Evolutionary conservation across 805 yeast species (phyloP).

Genomic region (Candida xiaguanensis): DNA sequence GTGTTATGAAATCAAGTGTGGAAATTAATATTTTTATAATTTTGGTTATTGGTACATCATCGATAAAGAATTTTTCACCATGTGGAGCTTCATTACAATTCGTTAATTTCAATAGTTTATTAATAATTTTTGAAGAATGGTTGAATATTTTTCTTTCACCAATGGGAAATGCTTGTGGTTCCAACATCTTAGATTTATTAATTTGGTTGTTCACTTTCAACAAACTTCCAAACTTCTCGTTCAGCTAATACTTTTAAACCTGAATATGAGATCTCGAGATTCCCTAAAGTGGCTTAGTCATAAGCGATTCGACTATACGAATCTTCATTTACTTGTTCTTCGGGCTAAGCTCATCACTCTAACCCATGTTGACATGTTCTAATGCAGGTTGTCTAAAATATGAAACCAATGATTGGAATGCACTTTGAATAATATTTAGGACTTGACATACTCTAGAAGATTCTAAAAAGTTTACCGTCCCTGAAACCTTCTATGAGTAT

Average conservation of each 20-base stretch:
- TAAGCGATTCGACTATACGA: conserved; percentile 35
- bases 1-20: conserved; percentile 41
- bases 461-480: no score
- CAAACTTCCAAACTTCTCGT: conserved; percentile 28
- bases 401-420: no score
- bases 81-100: conserved; percentile 22
- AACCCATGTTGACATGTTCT: no score
- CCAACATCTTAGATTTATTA: conserved; percentile 38
- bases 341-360: conserved; percentile 12
- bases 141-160: conserved; percentile 27
- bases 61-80: conserved; percentile 14
- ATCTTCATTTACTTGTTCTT: conserved; percentile 21
- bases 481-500: no score
- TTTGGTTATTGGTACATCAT: conserved; percentile 29
- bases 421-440: no score
- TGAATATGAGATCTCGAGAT: conserved; percentile 23
- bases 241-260: conserved; percentile 35
- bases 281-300: conserved; percentile 14
- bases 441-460: no score
- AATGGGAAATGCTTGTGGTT: conserved; percentile 31
- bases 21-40: conserved; percentile 33
- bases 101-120: conserved; percentile 24
- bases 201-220: conserved; percentile 20
- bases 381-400: no score
- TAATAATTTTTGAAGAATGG: conserved; percentile 26